Conservation (phyloP, 768 basidiomycete genomes). For the Arthromyces matolae region DNA sequence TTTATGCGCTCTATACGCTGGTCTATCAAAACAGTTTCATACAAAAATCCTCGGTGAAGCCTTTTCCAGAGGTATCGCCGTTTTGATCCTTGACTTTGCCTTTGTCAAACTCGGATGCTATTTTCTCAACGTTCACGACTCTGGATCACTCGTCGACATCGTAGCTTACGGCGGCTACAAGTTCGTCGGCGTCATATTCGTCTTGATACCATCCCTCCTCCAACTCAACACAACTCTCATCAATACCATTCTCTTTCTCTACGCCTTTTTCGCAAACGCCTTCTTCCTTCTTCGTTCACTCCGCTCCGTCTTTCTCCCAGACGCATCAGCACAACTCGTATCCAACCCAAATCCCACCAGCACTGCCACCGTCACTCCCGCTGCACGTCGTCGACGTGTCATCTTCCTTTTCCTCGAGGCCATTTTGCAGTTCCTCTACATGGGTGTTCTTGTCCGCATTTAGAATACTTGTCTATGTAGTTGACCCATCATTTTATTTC, state of each 20-base stretch:
- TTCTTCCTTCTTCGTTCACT: slow-evolving; percentile 95
- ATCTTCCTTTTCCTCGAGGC: slow-evolving; percentile 89
- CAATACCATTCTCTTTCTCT: slow-evolving; percentile 72
- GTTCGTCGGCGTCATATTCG: slow-evolving; percentile 90
- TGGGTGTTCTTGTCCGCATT: slow-evolving; percentile 73
- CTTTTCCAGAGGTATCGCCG: slow-evolving; percentile 78
- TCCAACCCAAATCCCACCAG: slow-evolving; percentile 37
- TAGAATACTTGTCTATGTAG: too few relatives aligned
- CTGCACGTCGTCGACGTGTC: slow-evolving; percentile 78
- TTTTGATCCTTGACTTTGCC: slow-evolving; percentile 84
- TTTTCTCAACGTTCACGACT: slow-evolving; percentile 79
- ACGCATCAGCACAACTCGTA: slow-evolving; percentile 47
- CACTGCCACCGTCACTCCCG: slow-evolving; percentile 64
- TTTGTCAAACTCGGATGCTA: slow-evolving; percentile 93
- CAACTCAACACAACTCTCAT: slow-evolving; percentile 57
- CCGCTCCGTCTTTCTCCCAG: slow-evolving; percentile 68
- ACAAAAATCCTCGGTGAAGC: slow-evolving; percentile 87
- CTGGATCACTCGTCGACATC: slow-evolving; percentile 71
- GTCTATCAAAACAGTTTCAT: slow-evolving; percentile 78
- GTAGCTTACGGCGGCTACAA: slow-evolving; percentile 96
- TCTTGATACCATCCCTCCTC: slow-evolving; percentile 70
- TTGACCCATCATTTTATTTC: too few relatives aligned
- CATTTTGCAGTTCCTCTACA: slow-evolving; percentile 77
- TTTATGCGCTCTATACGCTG: slow-evolving; percentile 79
- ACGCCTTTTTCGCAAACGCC: slow-evolving; percentile 83